Base-by-base conservation (phyloP, 768 basidiomycete species). In the Pisolithus sp. region DNA sequence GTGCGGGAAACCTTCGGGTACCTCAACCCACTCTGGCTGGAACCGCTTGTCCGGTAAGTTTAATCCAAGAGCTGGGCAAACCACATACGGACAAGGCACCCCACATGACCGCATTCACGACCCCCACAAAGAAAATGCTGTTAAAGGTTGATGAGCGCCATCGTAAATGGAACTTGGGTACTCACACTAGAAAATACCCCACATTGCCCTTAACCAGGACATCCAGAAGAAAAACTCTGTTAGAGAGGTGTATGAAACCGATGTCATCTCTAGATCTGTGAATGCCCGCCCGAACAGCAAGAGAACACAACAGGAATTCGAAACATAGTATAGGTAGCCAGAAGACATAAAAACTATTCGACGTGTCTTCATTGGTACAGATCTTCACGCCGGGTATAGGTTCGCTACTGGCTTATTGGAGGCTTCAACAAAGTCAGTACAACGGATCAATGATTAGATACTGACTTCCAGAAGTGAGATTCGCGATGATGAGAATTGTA, bases 1-100 rank as follows among this genome's bases (percentile, higher is more conserved):
- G 24, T 42, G 31, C 9, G 49, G 24, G 39, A 42, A 50, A 13
- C 49, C 49, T 28, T 50, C 48, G 21, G 49, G 49, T 34, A 43
- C 21, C 20, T 50, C 49, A 13, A 50, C 12, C 49, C 49, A 50
- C 24, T 30, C 31, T 24, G 39, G 15, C 49, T 50, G 21, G 28
- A 9, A 21, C 17, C 12, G 12, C 31, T 20, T 31, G 26, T 34
- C 5, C 24, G 4, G 26, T 49, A n/a, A 49, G 26, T 30, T 31
- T 42, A 3, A 21, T 26, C 40, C 15, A 18, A 10, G 26, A 43
- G 18, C 20, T 8, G 15, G 30, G 18, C 17, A 31, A 28, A 12
- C 7, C 12, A 31, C 49, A 2, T 20, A 50, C 49, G 17, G 38
- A 21, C 10, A 42, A 26, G 7, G 21, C 17, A n/a, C 28, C 21